phyloP scores from a whole-genome alignment of 2,329 filamentous ascomycete species.

The Endoconidiophora laricicola region DNA sequence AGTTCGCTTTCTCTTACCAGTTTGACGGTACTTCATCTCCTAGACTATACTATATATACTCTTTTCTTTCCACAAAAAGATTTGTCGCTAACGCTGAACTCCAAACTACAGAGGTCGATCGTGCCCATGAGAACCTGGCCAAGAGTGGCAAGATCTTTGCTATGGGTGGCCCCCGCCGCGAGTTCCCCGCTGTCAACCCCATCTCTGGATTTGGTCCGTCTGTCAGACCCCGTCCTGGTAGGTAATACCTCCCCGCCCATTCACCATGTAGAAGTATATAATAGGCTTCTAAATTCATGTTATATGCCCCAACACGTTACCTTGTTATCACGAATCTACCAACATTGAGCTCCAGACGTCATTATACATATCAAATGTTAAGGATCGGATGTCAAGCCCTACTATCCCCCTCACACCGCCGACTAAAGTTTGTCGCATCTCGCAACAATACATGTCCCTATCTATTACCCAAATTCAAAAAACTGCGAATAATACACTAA shows the following conservation, averaged over 20 bases:
- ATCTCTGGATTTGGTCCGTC: conserved; percentile 22
- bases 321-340: too few species aligned
- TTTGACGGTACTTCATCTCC: conserved; percentile 60
- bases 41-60: neutral
- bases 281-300: conserved; percentile 1
- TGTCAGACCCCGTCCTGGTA: conserved; percentile 17
- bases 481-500: too few species aligned
- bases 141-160: conserved; percentile 93
- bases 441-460: too few species aligned
- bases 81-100: neutral
- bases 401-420: too few species aligned
- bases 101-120: conserved; percentile 64
- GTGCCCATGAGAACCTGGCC: conserved; percentile 84
- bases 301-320: too few species aligned
- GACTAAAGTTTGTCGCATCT: too few species aligned
- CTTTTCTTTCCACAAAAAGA: neutral
- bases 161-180: conserved; percentile 50
- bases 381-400: too few species aligned
- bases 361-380: too few species aligned
- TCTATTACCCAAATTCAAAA: too few species aligned
- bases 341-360: too few species aligned
- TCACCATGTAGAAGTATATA: too few species aligned
- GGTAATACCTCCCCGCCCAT: conserved; percentile 15
- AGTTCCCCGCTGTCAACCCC: conserved; percentile 49
- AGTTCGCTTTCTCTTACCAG: conserved; percentile 70